Evolutionary conservation across 768 basidiomycete species (phyloP).

Genomic region (Phanerochaete sordida): DNA sequence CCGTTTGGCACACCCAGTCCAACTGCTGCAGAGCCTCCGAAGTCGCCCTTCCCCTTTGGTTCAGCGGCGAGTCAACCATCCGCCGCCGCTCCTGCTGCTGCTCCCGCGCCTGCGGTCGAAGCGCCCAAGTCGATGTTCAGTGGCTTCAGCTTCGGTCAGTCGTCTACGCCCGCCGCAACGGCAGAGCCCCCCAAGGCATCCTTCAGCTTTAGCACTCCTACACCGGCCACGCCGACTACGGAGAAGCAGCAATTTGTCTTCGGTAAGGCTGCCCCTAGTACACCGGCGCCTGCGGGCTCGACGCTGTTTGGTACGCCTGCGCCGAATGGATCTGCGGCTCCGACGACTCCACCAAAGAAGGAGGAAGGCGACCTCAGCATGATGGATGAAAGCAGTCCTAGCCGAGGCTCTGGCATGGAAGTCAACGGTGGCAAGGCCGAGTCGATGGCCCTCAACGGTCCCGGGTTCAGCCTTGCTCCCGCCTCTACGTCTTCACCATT

Average conservation of each 20-base stretch:
- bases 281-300: conserved; percentile 24
- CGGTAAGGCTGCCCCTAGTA: conserved; percentile 26
- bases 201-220: conserved; percentile 29
- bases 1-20: conserved; percentile 2
- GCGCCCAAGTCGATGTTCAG: conserved; percentile 43
- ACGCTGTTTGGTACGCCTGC: conserved; percentile 48
- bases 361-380: conserved; percentile 54
- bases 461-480: conserved; percentile 40
- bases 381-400: conserved; percentile 78
- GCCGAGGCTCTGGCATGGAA: conserved; percentile 48
- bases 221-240: conserved; percentile 24
- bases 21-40: conserved; percentile 13
- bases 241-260: conserved; percentile 39
- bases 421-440: conserved; percentile 30
- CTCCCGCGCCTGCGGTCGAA: conserved; percentile 27
- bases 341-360: conserved; percentile 61
- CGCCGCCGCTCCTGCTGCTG: conserved; percentile 13
- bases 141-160: conserved; percentile 44
- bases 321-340: conserved; percentile 27
- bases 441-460: conserved; percentile 12
- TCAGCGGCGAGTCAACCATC: neutral
- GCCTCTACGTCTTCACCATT: conserved; percentile 37
- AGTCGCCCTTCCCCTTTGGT: conserved; percentile 1
- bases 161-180: conserved; percentile 22
- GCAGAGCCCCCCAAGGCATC: conserved; percentile 27